Evolutionary conservation across 148 eudicot genomes (phyloP), one percentile per base, ranked within the genome.

Genomic region (Rhododendron vialii): DNA sequence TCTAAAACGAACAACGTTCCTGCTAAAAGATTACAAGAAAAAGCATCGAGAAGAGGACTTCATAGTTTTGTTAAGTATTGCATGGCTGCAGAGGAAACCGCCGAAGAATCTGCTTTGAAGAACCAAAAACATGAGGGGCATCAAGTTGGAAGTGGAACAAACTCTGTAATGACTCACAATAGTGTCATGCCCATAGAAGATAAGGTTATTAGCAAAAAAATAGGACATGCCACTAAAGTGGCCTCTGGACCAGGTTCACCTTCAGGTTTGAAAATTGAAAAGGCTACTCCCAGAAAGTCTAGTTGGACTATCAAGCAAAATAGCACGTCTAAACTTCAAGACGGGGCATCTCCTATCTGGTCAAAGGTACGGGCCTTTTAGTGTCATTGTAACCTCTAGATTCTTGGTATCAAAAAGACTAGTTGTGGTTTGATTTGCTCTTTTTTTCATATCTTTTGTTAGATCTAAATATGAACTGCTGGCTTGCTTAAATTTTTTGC

Each of bases 201-300:
- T 67, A 36, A 9, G 38, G 51, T 51, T 73, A 53, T 55, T 48
- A 61, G 71, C 84, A 57, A 74, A 83, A 55, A 77, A 41, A 48
- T 22, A 82, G 63, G 45, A 33, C 28, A 13, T 80, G 11, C 82
- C 53, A 14, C n/a, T 65, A 9, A 65, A 43, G 50, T 48, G 26
- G 48, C 9, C 28, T 43, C 85, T 17, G 85, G 45, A 69, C 33
- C 26, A 84, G 61, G 35, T 45, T 74, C 43, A 78, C 78, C n/a
- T 24, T 50, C 63, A 36, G 88, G 86, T 78, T 78, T 83, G 48
- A 83, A 83, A 63, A 63, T 22, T 77, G 61, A 47, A 51, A 86
- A 53, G 47, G 77, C 17, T 77, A 57, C 15, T 30, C n/a, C 35
- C 18, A 30, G 74, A 83, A 87, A 87, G 83, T 28, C 43, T 57